These are phyloP conservation scores for Vitis hybrid DNA, from an alignment of 177 flowering plant genomes.

Conservation along the genomic window DNA sequence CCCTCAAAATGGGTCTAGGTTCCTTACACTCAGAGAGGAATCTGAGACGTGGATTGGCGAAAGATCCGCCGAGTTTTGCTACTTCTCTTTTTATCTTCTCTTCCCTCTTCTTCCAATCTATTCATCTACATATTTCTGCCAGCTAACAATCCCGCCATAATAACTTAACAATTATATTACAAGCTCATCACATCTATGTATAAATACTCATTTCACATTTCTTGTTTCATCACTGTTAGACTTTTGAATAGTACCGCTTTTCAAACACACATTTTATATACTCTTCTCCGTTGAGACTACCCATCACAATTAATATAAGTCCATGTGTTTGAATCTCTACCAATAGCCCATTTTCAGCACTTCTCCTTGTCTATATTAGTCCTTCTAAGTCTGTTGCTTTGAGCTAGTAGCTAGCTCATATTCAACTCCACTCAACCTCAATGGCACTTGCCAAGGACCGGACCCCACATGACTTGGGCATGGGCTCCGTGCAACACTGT, in stretches of 20 bases:
- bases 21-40: constrained; percentile 14
- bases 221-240: background rate
- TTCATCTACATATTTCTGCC: constrained; percentile 22
- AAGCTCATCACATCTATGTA: background rate
- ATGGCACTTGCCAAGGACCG: constrained; percentile 41
- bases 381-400: background rate
- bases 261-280: background rate
- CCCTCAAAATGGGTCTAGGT: constrained; percentile 5
- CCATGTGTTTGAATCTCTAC: constrained; percentile 15
- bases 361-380: background rate
- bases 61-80: constrained; percentile 33
- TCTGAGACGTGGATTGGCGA: constrained; percentile 31
- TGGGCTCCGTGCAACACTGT: background rate
- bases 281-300: background rate
- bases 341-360: constrained; percentile 9
- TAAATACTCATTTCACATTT: background rate
- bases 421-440: background rate
- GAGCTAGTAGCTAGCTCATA: background rate
- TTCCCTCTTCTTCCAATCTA: background rate
- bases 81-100: background rate
- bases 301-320: background rate
- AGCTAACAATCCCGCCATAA: constrained; percentile 36
- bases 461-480: constrained; percentile 7
- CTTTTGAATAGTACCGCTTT: background rate
- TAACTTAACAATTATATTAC: background rate